Evolutionary conservation across 345 rosid species (phyloP).

Genomic region (Erysimum cheiranthoides): DNA sequence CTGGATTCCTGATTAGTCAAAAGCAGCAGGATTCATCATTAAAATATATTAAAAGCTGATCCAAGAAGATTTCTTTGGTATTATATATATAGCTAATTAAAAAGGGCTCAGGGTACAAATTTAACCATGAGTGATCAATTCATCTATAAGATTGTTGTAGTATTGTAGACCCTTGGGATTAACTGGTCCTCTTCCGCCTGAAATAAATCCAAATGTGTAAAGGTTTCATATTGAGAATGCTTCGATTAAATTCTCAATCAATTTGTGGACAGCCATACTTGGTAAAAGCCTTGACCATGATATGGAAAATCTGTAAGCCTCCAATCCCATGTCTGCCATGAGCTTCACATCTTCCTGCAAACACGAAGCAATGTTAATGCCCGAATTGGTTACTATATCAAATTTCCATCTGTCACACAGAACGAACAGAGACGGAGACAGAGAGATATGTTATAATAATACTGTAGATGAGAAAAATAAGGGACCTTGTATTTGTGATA

Average conservation of each 20-base stretch:
- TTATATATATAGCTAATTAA: not conserved
- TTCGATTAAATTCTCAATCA: not conserved
- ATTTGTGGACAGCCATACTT: slow-evolving; percentile 43
- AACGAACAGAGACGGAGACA: not conserved
- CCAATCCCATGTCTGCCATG: slow-evolving; percentile 66
- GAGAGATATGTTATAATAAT: not conserved
- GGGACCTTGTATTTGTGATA: slow-evolving; percentile 73
- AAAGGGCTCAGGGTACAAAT: not conserved
- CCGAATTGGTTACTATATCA: slow-evolving; percentile 8
- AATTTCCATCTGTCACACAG: not conserved
- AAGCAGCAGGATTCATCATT: slow-evolving; percentile 8
- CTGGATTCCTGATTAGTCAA: slow-evolving; percentile 56
- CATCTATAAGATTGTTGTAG: slow-evolving; percentile 64
- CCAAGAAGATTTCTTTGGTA: not conserved
- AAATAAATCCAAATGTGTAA: slow-evolving; percentile 26
- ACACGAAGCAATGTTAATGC: not conserved
- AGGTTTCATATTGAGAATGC: not conserved
- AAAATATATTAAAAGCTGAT: not conserved
- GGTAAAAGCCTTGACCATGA: slow-evolving; percentile 87
- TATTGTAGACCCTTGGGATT: slow-evolving; percentile 65
- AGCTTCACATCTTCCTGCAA: slow-evolving; percentile 81
- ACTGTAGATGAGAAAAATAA: not conserved
- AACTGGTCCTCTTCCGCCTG: slow-evolving; percentile 67
- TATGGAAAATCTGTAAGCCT: slow-evolving; percentile 78
- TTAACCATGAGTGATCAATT: slow-evolving; percentile 54